Conservation (phyloP, 768 basidiomycete genomes). For the Holtermanniella nyarrowii region DNA sequence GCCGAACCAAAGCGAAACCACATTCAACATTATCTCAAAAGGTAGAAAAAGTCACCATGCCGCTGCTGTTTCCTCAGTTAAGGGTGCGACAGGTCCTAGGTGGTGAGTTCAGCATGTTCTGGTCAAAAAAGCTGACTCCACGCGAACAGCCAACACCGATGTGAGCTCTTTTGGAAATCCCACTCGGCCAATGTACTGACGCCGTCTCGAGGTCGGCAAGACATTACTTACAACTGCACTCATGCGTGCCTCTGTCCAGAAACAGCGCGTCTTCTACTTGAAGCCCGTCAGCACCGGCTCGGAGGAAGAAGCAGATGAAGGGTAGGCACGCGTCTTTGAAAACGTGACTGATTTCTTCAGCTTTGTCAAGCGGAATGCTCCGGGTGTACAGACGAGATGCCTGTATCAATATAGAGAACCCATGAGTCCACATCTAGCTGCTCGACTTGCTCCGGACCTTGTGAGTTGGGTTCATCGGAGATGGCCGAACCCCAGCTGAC, state of each 20-base stretch:
- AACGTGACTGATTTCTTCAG: constrained; percentile 43
- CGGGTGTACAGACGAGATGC: constrained; percentile 53
- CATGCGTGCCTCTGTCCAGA: constrained; percentile 51
- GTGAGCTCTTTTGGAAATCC: no score
- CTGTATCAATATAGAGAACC: constrained; percentile 77
- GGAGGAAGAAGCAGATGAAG: constrained; percentile 68
- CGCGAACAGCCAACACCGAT: constrained; percentile 76
- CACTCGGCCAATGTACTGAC: no score
- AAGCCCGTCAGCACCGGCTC: constrained; percentile 91
- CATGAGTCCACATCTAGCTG: constrained; percentile 88
- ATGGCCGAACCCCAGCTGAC: background rate
- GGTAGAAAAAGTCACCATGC: constrained; percentile 46
- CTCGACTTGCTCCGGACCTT: constrained; percentile 40
- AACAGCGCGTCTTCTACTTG: constrained; percentile 41
- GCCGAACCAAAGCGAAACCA: no score
- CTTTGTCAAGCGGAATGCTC: constrained; percentile 51
- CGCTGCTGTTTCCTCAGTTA: constrained; percentile 72
- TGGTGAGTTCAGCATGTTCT: constrained; percentile 16
- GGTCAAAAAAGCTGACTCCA: background rate
- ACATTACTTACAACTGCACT: constrained; percentile 81
- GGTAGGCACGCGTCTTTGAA: constrained; percentile 44
- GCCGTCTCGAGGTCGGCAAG: constrained; percentile 73
- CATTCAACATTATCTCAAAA: background rate
- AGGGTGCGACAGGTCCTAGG: constrained; percentile 86
- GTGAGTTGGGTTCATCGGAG: constrained; percentile 14